Evolutionary conservation across 2,329 filamentous ascomycete species (phyloP).

Genomic region (Colletotrichum sp.): DNA sequence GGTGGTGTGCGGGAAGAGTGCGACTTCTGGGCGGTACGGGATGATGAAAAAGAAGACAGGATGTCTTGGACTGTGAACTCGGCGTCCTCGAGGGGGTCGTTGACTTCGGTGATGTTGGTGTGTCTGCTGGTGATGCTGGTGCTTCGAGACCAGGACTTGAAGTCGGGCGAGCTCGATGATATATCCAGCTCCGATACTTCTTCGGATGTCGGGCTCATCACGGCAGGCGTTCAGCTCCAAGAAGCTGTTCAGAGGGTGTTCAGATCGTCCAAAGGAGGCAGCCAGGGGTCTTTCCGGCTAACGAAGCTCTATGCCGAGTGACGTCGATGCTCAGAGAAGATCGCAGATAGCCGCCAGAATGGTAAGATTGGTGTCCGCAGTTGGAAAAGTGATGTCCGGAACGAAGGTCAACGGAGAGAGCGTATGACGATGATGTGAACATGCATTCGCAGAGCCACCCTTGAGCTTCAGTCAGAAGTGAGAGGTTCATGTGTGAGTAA

Average conservation of each 20-base stretch:
- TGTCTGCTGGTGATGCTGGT: background rate
- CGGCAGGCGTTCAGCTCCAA: background rate
- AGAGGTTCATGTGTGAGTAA: background rate
- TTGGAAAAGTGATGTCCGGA: background rate
- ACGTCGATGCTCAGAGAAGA: background rate
- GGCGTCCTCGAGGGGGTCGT: background rate
- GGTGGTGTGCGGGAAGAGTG: background rate
- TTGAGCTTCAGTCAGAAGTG: background rate
- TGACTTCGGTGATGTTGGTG: background rate
- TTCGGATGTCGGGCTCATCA: background rate
- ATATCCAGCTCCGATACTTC: background rate
- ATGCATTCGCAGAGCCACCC: background rate
- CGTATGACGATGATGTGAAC: background rate
- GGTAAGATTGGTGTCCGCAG: background rate
- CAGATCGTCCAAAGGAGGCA: background rate
- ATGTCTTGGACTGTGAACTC: conserved; percentile 2
- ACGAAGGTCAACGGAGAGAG: background rate
- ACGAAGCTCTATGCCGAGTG: background rate
- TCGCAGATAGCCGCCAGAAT: conserved; percentile 6
- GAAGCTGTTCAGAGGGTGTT: background rate
- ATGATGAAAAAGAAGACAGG: background rate
- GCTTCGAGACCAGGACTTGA: background rate
- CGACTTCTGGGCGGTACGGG: background rate
- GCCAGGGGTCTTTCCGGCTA: background rate
- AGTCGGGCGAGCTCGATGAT: background rate